Evolutionary conservation across 805 yeast species (phyloP), one percentile per base, ranked within the genome.

Genomic region (Ogataea paraovalis): DNA sequence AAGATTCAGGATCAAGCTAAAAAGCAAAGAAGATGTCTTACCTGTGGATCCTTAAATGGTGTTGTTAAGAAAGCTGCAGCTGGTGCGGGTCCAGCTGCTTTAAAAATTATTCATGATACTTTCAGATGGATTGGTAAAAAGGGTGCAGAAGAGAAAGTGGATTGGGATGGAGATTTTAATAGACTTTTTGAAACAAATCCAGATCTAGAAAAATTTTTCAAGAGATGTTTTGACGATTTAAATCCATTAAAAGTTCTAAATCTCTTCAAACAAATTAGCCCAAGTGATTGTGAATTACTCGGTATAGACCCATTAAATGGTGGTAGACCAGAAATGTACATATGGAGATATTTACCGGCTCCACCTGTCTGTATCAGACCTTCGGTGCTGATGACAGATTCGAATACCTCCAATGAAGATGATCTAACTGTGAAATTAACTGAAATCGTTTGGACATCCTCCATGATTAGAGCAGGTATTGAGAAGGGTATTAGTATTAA

Each of bases 281-380:
- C 97, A 0, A 77, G 80, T 40, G 99, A 94, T 61, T 91, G 97
- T 70, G 97, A 92, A 67, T 74, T 94, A 18, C 70, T 94, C 28
- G 99, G 99, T 46, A 81, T 94, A 45, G 94, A 94, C 60, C 80
- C 97, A 1, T 77, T 87, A 3, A 79, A 82, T 56, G 88, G 90
- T 34, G 97, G 97, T 41, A 77, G 97, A 55, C 99, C 98, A 4
- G 98, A 92, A 68, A 88, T 86, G 76, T 94, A 91, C 65, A 80
- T 94, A 36, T 94, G 99, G 99, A 80, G 96, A 62, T 94, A 91
- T 64, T 76, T 94, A 46, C 99, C 99, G 0, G 98, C 98, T 0
- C 99, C 99, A 1, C 99, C 99, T 0, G 97, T 95, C 18, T 94
- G 99, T 75, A 94, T 94, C 47, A 80, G 99, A 56, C 99, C 99